Evolutionary conservation across 805 yeast genomes (phyloP).

Genomic region (Brettanomyces bruxellensis): DNA sequence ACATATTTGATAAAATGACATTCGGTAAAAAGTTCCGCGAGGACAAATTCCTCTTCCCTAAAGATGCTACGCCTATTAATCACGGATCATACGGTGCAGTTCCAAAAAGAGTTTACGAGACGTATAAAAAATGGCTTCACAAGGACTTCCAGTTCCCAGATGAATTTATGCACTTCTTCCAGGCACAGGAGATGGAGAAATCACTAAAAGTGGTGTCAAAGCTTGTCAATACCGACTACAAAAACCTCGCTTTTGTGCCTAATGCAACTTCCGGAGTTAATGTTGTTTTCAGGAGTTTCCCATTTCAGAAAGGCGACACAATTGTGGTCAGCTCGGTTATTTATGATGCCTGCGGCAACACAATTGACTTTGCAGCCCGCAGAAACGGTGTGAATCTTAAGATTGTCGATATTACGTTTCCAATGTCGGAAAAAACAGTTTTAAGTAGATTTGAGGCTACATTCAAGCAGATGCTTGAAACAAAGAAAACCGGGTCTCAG

Average conservation of each 20-base stretch:
- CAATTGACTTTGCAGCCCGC: constrained; percentile 33
- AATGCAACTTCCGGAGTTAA: constrained; percentile 59
- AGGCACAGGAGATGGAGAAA: constrained; percentile 19
- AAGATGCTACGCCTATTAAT: constrained; percentile 39
- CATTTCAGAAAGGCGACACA: constrained; percentile 42
- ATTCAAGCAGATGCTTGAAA: constrained; percentile 4
- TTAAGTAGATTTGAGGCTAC: constrained; percentile 24
- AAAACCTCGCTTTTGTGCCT: constrained; percentile 41
- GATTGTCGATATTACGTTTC: constrained; percentile 32
- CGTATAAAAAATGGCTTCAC: constrained; percentile 22
- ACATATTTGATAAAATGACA: constrained; percentile 7
- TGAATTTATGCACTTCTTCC: constrained; percentile 25
- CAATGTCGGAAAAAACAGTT: constrained; percentile 34
- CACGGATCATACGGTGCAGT: constrained; percentile 59
- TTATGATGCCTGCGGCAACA: constrained; percentile 48
- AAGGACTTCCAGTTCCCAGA: constrained; percentile 38
- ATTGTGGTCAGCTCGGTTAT: constrained; percentile 40
- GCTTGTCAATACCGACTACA: constrained; percentile 37
- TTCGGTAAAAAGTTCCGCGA: constrained; percentile 44
- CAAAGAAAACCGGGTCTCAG: constrained; percentile 12
- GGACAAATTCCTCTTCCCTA: constrained; percentile 35
- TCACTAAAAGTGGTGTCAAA: constrained; percentile 31
- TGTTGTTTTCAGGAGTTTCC: constrained; percentile 44
- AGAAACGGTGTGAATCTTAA: constrained; percentile 27
- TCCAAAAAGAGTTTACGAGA: constrained; percentile 39